These are phyloP conservation scores for Pseudogymnoascus verrucosus DNA, from an alignment of 2,329 filamentous ascomycete species.

Conservation along the genomic window DNA sequence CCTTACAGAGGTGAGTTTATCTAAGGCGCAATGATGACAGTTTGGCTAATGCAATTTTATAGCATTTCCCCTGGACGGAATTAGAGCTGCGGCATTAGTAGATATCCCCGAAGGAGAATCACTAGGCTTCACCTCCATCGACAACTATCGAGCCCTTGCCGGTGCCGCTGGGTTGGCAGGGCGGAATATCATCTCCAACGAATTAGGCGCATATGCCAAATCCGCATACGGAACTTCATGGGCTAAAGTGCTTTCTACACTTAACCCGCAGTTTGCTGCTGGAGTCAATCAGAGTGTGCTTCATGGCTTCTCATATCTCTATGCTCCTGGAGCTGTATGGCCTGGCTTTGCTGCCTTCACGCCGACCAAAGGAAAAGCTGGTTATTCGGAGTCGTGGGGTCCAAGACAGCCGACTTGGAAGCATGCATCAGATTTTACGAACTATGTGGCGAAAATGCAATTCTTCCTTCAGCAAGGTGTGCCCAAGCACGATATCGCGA, in stretches of 20 bases:
- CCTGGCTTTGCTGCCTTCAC: slow-evolving; percentile 8
- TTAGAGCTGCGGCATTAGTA: not conserved
- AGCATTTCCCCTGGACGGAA: not conserved
- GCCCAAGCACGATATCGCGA: slow-evolving; percentile 10
- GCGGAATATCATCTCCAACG: slow-evolving; percentile 11
- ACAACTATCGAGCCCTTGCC: slow-evolving; percentile 10
- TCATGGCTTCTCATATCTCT: slow-evolving; percentile 7
- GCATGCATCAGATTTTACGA: not conserved
- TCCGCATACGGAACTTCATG: slow-evolving; percentile 11
- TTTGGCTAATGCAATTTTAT: not conserved
- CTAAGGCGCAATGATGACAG: not conserved
- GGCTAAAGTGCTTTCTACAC: slow-evolving; percentile 9
- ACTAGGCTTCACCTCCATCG: not conserved
- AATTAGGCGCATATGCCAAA: slow-evolving; percentile 10
- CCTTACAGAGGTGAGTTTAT: not conserved
- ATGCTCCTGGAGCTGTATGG: slow-evolving; percentile 3
- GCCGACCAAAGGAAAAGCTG: not conserved
- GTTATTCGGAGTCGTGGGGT: slow-evolving; percentile 10
- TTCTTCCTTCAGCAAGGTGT: slow-evolving; percentile 9
- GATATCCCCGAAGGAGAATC: not conserved
- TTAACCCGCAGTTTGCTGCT: slow-evolving; percentile 7
- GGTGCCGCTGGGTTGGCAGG: slow-evolving; percentile 10
- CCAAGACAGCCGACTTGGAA: slow-evolving; percentile 9
- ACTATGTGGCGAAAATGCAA: slow-evolving; percentile 10
- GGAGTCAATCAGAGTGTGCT: slow-evolving; percentile 7